phyloP scores from a whole-genome alignment of 1,139 yeast genomes.

The Candida sp. region DNA sequence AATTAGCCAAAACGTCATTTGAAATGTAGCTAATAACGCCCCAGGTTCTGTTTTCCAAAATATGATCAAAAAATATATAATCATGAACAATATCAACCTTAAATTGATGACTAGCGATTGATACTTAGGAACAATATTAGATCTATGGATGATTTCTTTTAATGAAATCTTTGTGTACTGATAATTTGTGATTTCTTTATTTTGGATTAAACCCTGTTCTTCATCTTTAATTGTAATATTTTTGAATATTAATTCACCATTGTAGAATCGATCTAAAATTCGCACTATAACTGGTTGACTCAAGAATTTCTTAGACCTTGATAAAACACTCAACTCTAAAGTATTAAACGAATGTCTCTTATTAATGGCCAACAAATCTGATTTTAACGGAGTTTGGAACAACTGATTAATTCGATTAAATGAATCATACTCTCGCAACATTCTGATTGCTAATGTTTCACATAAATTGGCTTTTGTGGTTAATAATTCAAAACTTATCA shows the following conservation, averaged over 20 bases:
- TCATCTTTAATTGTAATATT: constrained; percentile 27
- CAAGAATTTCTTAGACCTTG: constrained; percentile 52
- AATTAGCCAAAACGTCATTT: constrained; percentile 29
- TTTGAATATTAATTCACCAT: constrained; percentile 41
- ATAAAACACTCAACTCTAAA: constrained; percentile 51
- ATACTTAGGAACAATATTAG: constrained; percentile 40
- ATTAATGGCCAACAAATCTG: constrained; percentile 6
- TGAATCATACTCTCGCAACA: constrained; percentile 48
- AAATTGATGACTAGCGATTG: constrained; percentile 39
- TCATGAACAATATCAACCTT: constrained; percentile 29
- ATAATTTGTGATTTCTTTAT: constrained; percentile 34
- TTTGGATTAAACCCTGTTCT: constrained; percentile 17
- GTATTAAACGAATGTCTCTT: constrained; percentile 35
- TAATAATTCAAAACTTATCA: constrained; percentile 47
- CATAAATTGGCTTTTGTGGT: constrained; percentile 53
- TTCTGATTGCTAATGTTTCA: constrained; percentile 51
- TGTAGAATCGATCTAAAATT: constrained; percentile 51
- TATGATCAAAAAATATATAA: constrained; percentile 30
- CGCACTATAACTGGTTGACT: constrained; percentile 55
- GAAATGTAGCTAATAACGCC: constrained; percentile 9
- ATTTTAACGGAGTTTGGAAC: constrained; percentile 41
- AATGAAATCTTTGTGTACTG: constrained; percentile 28
- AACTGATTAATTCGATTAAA: constrained; percentile 41
- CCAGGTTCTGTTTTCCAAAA: constrained; percentile 18
- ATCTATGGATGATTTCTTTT: constrained; percentile 24